Base-by-base conservation (phyloP, 2,329 filamentous ascomycete genomes). In the Colletotrichum sidae region DNA sequence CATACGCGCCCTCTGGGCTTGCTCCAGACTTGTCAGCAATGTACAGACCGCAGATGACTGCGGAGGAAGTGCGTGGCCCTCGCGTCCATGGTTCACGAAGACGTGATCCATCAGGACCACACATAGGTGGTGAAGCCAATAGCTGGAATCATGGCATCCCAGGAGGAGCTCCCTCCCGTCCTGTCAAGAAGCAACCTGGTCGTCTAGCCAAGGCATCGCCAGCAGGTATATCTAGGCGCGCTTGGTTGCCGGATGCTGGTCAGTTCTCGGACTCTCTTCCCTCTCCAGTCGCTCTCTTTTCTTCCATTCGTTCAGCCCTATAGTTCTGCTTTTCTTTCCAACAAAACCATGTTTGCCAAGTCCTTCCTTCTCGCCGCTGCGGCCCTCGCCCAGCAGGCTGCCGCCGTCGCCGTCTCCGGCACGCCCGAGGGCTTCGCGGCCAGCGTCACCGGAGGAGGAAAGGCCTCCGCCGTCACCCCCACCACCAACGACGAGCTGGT, bases 371-470 rank as follows among this genome's bases (percentile, higher is more conserved):
- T 60, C n/a, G 61, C 61, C 50, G 61, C 50, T 55, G 61, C 44
- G 55, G 66, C 62, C 50, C 38, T 66, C 33, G 62, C 54, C 50
- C 66, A 66, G 56, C 58, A 65, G 13, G 66, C 50, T 8, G 66
- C 62, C 17, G 61, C 61, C 55, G 61, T 37, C 50, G 54, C 75
- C 41, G 78, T 80, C 50, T 73, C 73, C 17, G 78, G 79, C 54
- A 68, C 76, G 17, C 76, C 80, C 13, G 77, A 81, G 69, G 80
- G 80, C 10, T 82, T 82, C 69, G 80, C 77, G 49, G 76, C 76
- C 61, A 84, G 85, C 54, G 84, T 86, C 38, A 90, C 88, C 34
- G 88, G 88, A 39, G 88, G 88, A 70, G 87, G 86, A 59, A 79
- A 70, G 64, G 86, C 84, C 25, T 76, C 80, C 7, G 75, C 85